These are phyloP conservation scores for Plectosphaerella cucumerina DNA, from an alignment of 2,329 filamentous ascomycete genomes.

Conservation along the genomic window DNA sequence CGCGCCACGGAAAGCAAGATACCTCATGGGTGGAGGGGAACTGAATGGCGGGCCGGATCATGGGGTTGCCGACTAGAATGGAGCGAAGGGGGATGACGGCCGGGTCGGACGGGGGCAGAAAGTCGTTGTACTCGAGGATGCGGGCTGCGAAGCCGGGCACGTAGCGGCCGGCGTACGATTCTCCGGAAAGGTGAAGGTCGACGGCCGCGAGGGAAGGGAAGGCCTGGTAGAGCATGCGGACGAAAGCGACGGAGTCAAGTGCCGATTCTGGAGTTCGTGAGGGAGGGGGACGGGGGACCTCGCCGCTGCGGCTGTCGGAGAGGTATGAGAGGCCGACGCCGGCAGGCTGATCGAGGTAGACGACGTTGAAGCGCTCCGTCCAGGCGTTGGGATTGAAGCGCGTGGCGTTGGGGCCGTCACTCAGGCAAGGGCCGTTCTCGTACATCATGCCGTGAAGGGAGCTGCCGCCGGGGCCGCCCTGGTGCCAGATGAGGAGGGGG, in stretches of 20 bases:
- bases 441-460: background rate
- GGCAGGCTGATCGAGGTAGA: background rate
- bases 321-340: background rate
- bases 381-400: background rate
- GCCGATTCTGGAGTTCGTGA: background rate
- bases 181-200: slow-evolving; percentile 2
- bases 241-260: slow-evolving; percentile 1
- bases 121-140: slow-evolving; percentile 3
- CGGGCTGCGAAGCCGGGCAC: background rate
- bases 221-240: slow-evolving; percentile 1
- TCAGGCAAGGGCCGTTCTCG: background rate
- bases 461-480: background rate
- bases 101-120: background rate
- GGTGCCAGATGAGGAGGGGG: background rate
- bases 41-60: slow-evolving; percentile 3
- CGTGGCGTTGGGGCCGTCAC: background rate
- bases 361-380: background rate
- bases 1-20: background rate
- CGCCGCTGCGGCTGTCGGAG: background rate
- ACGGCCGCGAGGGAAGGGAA: background rate
- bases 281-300: background rate
- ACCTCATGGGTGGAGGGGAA: slow-evolving; percentile 4
- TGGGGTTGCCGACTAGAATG: slow-evolving; percentile 2
- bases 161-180: slow-evolving; percentile 5
- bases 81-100: slow-evolving; percentile 1